A percentile compares a stretch with the other conserved stretches of the same genome.
Evolutionary conservation across 1,284 basidiomycete species (phyloP).

Genomic region (Fomitopsis pinicola): DNA sequence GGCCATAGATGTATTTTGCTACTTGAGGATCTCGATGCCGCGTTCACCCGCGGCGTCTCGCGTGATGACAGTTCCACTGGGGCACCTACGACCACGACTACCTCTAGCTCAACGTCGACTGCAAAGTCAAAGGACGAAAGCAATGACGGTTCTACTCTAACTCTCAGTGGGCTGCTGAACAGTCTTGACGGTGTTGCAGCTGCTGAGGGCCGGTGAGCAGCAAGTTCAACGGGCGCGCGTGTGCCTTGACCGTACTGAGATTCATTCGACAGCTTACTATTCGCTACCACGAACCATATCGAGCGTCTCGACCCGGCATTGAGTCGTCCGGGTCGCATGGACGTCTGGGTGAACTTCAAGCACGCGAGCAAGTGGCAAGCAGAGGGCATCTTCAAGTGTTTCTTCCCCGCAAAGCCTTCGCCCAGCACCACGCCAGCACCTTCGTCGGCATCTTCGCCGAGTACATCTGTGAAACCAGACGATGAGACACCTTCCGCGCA

Average conservation of each 20-base stretch:
- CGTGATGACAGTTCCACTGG: conserved; percentile 77
- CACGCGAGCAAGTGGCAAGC: conserved; percentile 86
- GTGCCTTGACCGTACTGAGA: conserved; percentile 2
- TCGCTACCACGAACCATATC: conserved; percentile 83
- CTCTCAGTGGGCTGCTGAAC: conserved; percentile 77
- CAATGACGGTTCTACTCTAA: conserved; percentile 73
- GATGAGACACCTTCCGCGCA: conserved; percentile 51
- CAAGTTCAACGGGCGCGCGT: conserved; percentile 4
- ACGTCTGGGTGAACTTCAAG: conserved; percentile 85
- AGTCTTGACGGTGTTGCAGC: conserved; percentile 85
- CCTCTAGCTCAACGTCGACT: conserved; percentile 35
- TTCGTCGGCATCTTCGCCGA: conserved; percentile 10
- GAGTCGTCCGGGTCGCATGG: conserved; percentile 80
- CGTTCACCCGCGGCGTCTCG: conserved; percentile 78
- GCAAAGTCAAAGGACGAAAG: conserved; percentile 39
- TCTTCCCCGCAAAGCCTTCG: conserved; percentile 67
- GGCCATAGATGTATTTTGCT: conserved; percentile 73
- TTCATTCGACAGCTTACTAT: conserved; percentile 51
- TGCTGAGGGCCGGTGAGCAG: conserved; percentile 72
- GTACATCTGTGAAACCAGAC: conserved; percentile 22
- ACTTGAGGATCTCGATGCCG: conserved; percentile 84
- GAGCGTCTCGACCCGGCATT: conserved; percentile 81
- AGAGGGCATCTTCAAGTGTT: conserved; percentile 86
- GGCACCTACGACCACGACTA: conserved; percentile 44
- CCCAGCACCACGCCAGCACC: conserved; percentile 22